These are phyloP conservation scores for Artemisia annua DNA, from an alignment of 129 eudicot genomes.

Conservation along the genomic window DNA sequence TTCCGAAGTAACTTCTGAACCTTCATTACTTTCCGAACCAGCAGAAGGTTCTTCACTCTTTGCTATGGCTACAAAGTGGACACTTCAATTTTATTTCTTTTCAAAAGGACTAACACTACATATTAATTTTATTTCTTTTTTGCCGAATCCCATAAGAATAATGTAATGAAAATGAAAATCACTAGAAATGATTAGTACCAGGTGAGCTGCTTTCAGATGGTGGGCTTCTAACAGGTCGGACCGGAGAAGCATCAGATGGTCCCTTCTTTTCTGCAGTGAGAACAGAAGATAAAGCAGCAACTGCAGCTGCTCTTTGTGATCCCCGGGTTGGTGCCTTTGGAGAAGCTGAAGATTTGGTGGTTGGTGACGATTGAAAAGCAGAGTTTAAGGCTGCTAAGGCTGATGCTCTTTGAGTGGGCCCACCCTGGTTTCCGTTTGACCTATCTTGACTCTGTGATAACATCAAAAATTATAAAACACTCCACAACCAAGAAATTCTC, in stretches of 20 bases:
- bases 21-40: constrained; percentile 41
- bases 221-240: constrained; percentile 63
- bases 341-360: constrained; percentile 47
- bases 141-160: too few relatives aligned
- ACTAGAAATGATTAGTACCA: constrained; percentile 35
- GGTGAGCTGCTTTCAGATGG: constrained; percentile 53
- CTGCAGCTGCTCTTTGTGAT: constrained; percentile 94
- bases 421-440: constrained; percentile 43
- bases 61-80: constrained; percentile 34
- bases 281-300: constrained; percentile 90
- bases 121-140: too few relatives aligned
- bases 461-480: not conserved
- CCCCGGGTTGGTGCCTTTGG: constrained; percentile 53
- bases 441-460: too few relatives aligned
- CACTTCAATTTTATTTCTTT: too few relatives aligned
- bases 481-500: too few relatives aligned
- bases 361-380: constrained; percentile 70
- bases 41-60: constrained; percentile 51
- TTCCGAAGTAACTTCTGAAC: constrained; percentile 35
- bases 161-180: too few relatives aligned
- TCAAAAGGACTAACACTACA: too few relatives aligned
- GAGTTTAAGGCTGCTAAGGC: constrained; percentile 90
- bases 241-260: constrained; percentile 63
- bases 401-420: constrained; percentile 96
- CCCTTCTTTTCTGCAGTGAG: constrained; percentile 88